Conservation (phyloP, 225 moss, liverwort and hornwort genomes). For the Thuidium tamariscinum region DNA sequence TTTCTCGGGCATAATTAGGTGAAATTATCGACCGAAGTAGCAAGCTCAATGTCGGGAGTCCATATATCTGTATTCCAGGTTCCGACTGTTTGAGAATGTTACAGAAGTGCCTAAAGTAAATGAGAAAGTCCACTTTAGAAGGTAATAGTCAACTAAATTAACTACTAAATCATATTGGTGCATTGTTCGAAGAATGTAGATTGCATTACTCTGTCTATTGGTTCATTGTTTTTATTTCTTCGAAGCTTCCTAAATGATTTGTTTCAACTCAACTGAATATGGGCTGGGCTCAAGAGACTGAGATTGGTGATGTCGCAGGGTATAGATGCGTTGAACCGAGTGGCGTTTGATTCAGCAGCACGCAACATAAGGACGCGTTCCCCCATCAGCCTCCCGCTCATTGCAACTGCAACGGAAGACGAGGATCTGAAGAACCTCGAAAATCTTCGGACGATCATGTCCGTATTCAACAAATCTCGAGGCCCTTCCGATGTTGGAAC, state of each 20-base stretch:
- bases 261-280: neutral
- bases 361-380: constrained; percentile 15
- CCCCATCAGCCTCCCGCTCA: constrained; percentile 45
- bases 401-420: constrained; percentile 47
- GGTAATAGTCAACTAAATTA: too few species aligned
- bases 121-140: neutral
- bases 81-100: neutral
- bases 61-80: neutral
- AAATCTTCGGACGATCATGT: constrained; percentile 67
- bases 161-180: neutral
- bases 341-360: constrained; percentile 52
- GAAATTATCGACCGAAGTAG: neutral
- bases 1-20: neutral
- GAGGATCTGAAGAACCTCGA: constrained; percentile 76
- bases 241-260: neutral
- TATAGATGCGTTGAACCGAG: constrained; percentile 74
- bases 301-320: constrained; percentile 42
- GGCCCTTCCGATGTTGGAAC: constrained; percentile 6
- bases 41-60: neutral
- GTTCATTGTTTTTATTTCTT: neutral
- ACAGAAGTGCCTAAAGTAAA: neutral
- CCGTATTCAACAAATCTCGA: constrained; percentile 25
- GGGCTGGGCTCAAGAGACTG: neutral
- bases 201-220: neutral
- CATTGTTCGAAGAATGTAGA: neutral